Base-by-base conservation (phyloP, 306 rosid genomes). In the Carpinus viminea region DNA sequence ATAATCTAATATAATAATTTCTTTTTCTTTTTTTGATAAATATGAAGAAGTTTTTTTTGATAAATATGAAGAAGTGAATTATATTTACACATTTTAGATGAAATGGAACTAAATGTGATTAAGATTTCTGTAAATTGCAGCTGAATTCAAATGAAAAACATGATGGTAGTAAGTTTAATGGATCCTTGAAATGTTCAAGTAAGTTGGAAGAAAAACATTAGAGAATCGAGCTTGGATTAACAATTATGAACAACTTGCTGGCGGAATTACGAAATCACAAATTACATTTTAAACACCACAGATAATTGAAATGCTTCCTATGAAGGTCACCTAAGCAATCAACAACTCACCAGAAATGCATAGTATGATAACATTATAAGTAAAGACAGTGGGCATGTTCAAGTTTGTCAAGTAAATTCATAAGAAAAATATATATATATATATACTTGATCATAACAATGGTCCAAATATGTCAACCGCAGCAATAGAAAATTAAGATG, bases 391-490 rank as follows among this genome's bases (percentile, higher is more conserved):
- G 51, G 20, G 5, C 8, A n/a, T 4, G 31, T 38, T 12, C 2
- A 24, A 36, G 4, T 50, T 48, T 50, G 57, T 70, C 13, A 2
- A 59, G 68, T 4, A 75, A 53, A 76, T 31, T 68, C 16, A 26
- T 41, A 56, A 26, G 74, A 79, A 38, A 62, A 64, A n/a, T n/a
- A n/a, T n/a, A n/a, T n/a, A n/a, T 21, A 72, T 70, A 59, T 68
- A 17, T 68, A 68, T 69, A n/a, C 12, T 9, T 77, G 3, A 82
- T 46, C 68, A 79, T 31, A 73, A 61, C 12, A 71, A 61, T 43
- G 71, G 74, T 46, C 61, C 73, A 54, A 26, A 68, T 68, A 75
- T 79, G 72, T 68, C 74, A 73, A 60, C 20, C 65, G 74, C 74
- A 64, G 41, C 51, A 51, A 12, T n/a, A 76, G 43, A 38, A 79